Base-by-base conservation (phyloP, 306 rosid species). In the Quercus cerris region DNA sequence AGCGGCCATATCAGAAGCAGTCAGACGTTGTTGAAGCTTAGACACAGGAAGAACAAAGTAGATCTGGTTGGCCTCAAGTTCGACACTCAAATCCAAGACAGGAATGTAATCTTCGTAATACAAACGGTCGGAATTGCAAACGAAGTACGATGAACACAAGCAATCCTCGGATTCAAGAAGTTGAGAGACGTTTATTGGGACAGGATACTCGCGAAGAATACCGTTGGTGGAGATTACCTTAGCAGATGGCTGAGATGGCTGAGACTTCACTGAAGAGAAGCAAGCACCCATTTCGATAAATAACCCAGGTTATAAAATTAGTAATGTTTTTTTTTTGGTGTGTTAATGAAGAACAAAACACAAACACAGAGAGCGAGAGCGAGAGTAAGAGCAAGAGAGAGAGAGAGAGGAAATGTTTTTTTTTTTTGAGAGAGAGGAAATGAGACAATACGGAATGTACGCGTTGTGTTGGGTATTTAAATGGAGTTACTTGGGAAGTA, bases 1-100 rank as follows among this genome's bases (percentile, higher is more conserved):
- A 35, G 89, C 72, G 11, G 90, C 89, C 92, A 88, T 88, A 18
- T 86, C 86, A 1, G 90, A 25, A 2, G 92, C 85, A 1, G 80
- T 71, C 61, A 88, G 63, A 1, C 78, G 81, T 1, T 25, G 52
- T 30, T 71, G 59, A 41, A 82, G 81, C 51, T 46, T 82, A 1
- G 90, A 80, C 0, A 28, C 5, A 0, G 84, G 85, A n/a, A 88
- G 88, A 12, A 86, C 68, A 76, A 88, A 88, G 76, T 88, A 88
- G 77, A 88, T 86, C 56, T 79, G 82, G 66, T 79, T 9, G 51
- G 87, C 59, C 15, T 68, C 80, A 23, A 88, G 90, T 3, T 64
- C 55, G 2, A 77, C 62, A 6, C 77, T 56, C 17, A 33, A 52
- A n/a, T 64, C 73, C 64, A 88, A 62, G 2, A 83, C 44, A 13